phyloP scores from a whole-genome alignment of 192 early-diverging fungal species.

The Kappamyces sp. region DNA sequence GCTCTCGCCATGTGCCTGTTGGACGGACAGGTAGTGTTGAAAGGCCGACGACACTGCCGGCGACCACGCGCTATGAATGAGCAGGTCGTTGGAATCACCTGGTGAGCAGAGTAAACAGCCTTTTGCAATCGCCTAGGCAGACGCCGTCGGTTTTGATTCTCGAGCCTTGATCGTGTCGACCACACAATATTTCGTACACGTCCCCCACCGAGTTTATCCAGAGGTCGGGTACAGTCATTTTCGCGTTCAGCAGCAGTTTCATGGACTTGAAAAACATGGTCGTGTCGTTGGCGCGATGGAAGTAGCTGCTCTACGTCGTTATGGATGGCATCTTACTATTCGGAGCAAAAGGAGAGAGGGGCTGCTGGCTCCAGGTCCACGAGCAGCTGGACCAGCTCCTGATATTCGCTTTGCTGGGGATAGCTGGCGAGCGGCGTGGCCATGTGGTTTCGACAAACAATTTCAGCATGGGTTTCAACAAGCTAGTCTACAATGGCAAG shows the following conservation, averaged over 20 bases:
- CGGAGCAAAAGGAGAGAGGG: constrained; percentile 6
- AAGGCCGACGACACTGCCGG: not conserved
- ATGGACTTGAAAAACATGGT: constrained; percentile 12
- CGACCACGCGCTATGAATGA: not conserved
- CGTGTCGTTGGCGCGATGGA: constrained; percentile 7
- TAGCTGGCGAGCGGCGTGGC: not conserved
- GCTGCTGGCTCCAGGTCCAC: constrained; percentile 10
- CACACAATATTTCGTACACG: constrained; percentile 10
- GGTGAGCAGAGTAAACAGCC: constrained; percentile 1
- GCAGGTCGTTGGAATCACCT: not conserved
- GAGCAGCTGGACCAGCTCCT: constrained; percentile 3
- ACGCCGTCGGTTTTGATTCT: not conserved
- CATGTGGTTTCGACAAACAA: not conserved
- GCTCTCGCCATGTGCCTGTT: not conserved
- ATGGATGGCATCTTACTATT: not conserved
- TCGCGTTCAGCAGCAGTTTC: not conserved
- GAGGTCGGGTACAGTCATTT: not conserved
- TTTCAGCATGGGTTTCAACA: not conserved
- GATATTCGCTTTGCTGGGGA: not conserved
- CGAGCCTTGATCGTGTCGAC: not conserved
- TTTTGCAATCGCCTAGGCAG: not conserved
- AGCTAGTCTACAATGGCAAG: constrained; percentile 12
- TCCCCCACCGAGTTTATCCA: constrained; percentile 8
- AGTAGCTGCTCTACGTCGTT: not conserved
- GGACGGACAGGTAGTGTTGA: not conserved